Evolutionary conservation across 2,329 filamentous ascomycete species (phyloP).

Genomic region (Aspergillus quadrilineatus): DNA sequence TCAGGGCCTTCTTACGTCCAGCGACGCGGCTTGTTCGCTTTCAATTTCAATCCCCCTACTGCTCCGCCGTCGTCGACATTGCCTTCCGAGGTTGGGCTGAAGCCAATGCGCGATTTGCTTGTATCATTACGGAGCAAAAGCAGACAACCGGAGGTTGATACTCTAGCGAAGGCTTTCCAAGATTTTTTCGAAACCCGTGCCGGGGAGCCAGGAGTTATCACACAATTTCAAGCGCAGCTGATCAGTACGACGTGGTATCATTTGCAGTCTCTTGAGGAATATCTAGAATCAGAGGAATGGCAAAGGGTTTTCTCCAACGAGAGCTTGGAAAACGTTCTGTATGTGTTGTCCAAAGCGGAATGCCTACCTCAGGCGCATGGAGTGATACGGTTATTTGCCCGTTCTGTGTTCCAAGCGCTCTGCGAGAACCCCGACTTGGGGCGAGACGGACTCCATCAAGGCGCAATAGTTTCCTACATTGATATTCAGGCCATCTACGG

Average conservation of each 20-base stretch:
- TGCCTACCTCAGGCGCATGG: constrained; percentile 39
- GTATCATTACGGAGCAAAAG: constrained; percentile 62
- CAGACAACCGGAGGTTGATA: constrained; percentile 62
- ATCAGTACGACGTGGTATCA: constrained; percentile 61
- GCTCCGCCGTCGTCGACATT: constrained; percentile 57
- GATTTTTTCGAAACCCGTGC: constrained; percentile 61
- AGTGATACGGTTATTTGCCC: constrained; percentile 42
- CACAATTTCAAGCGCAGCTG: constrained; percentile 64
- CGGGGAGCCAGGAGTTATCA: constrained; percentile 55
- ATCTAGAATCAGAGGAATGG: constrained; percentile 33
- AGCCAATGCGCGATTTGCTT: constrained; percentile 67
- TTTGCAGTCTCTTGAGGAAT: constrained; percentile 46
- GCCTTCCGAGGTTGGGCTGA: constrained; percentile 63
- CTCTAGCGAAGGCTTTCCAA: constrained; percentile 65
- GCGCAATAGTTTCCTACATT: constrained; percentile 49
- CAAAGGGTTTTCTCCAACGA: constrained; percentile 39
- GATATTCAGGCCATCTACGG: constrained; percentile 56
- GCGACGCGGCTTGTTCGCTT: constrained; percentile 35
- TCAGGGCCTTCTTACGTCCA: constrained; percentile 37
- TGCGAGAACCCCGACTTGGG: constrained; percentile 45
- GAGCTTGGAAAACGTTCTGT: constrained; percentile 42
- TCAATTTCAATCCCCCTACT: constrained; percentile 43
- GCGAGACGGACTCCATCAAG: constrained; percentile 34
- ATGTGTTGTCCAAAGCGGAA: constrained; percentile 37
- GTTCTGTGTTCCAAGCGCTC: constrained; percentile 36